A percentile compares a stretch with the other conserved stretches of the same genome.
Evolutionary conservation across 768 basidiomycete genomes (phyloP).

Genomic region (Psilocybe cyanescens): DNA sequence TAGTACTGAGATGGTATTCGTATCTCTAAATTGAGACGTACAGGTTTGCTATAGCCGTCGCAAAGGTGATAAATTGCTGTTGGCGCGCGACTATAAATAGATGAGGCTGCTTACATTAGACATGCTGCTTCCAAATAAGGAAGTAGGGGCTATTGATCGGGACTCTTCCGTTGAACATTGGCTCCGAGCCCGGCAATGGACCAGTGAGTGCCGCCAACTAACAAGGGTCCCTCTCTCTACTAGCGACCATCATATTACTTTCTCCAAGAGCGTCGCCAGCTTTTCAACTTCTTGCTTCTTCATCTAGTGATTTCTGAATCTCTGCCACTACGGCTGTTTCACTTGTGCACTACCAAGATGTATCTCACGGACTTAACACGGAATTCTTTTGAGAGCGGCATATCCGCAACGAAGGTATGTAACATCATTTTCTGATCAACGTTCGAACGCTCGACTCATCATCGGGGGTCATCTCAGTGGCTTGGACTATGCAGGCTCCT

Average conservation of each 20-base stretch:
- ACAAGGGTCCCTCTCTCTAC: too few relatives aligned
- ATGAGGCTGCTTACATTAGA: neutral
- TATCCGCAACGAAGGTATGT: slow-evolving; percentile 62
- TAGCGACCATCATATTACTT: neutral
- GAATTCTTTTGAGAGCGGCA: slow-evolving; percentile 74
- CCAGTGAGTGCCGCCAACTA: too few relatives aligned
- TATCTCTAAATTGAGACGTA: too few relatives aligned
- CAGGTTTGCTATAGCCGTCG: too few relatives aligned
- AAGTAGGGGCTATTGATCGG: too few relatives aligned
- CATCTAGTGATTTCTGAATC: neutral
- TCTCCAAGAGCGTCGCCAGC: neutral
- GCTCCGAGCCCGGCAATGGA: too few relatives aligned
- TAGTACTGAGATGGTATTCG: too few relatives aligned
- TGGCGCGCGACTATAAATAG: slow-evolving; percentile 4
- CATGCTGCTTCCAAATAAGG: neutral
- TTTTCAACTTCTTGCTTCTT: slow-evolving; percentile 1
- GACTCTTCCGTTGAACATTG: too few relatives aligned
- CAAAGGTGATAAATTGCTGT: too few relatives aligned
- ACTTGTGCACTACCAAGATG: slow-evolving; percentile 42
- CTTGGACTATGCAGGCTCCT: slow-evolving; percentile 63
- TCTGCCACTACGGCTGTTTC: neutral
- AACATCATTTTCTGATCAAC: neutral
- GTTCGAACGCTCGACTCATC: neutral
- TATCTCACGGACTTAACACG: slow-evolving; percentile 71
- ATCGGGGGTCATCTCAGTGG: slow-evolving; percentile 52